These are phyloP conservation scores for Moesziomyces sp. DNA, from an alignment of 1,284 basidiomycete species.

Conservation along the genomic window DNA sequence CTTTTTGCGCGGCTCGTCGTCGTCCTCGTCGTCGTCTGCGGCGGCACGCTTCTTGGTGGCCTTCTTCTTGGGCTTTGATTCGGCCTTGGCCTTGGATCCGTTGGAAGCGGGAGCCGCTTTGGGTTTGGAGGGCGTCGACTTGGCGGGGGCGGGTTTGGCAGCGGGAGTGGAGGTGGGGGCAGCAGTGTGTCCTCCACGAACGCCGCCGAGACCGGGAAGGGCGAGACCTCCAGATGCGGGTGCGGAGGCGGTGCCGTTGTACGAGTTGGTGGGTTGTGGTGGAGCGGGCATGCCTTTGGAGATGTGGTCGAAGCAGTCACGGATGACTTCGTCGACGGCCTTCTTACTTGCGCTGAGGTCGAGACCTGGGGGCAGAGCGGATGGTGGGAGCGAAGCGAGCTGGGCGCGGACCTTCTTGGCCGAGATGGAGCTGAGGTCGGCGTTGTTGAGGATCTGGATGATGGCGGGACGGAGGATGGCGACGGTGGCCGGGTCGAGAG, in stretches of 20 bases:
- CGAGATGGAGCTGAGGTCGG: conserved; percentile 60
- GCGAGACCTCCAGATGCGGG: conserved; percentile 47
- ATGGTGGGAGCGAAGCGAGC: conserved; percentile 49
- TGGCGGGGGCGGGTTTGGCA: conserved; percentile 28
- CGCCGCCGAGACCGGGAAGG: conserved; percentile 56
- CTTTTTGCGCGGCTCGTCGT: conserved; percentile 51
- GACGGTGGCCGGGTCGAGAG: conserved; percentile 40
- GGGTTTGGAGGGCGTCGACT: neutral
- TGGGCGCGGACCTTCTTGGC: conserved; percentile 58
- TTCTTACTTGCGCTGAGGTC: conserved; percentile 61
- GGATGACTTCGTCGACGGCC: conserved; percentile 58
- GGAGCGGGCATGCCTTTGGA: conserved; percentile 45
- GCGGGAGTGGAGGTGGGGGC: conserved; percentile 27
- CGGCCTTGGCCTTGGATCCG: conserved; percentile 36
- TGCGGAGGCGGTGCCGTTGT: conserved; percentile 35
- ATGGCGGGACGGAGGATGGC: conserved; percentile 55
- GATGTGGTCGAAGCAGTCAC: conserved; percentile 60
- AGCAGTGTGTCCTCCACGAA: conserved; percentile 41
- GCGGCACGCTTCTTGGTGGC: conserved; percentile 39
- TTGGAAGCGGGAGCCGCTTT: conserved; percentile 33
- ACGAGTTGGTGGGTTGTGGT: conserved; percentile 26
- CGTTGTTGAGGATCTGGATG: conserved; percentile 59
- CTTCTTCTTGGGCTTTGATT: conserved; percentile 62
- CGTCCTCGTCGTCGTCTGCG: conserved; percentile 34
- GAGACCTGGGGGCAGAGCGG: conserved; percentile 44